Base-by-base conservation (phyloP, 2,329 filamentous ascomycete genomes). In the Alternaria sp. region DNA sequence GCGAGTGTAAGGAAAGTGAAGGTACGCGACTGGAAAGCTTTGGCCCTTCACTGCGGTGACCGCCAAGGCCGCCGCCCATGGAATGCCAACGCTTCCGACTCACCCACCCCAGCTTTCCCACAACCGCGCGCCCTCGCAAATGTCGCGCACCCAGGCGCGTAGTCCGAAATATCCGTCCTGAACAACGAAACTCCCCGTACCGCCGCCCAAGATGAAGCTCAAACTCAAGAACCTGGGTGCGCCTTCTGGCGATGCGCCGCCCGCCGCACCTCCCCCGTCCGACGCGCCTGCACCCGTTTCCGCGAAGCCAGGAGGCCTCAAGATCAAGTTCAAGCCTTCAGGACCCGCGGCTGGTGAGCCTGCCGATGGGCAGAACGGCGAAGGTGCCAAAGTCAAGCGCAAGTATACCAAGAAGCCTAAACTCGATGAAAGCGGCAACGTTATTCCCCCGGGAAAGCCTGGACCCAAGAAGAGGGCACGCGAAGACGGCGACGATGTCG, bases 381-480 rank as follows among this genome's bases (percentile, higher is more conserved):
- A 65, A 81, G 61, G 72, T n/a, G 67, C 73, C 67, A 72, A 82
- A 65, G 74, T 72, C 55, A 83, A 83, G 75, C 80, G 81, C 60
- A 79, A 82, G 54, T 82, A 82, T 70, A 79, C 71, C 43, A 82
- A 80, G 72, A 82, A 83, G 65, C 64, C 74, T 47, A 80, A 79
- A 62, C 58, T 67, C 33, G 78, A 78, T 58, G 73, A 73, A 25
- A 68, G 71, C 60, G 75, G 74, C 41, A 68, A 75, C 45, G 66
- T 71, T 12, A 53, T 75, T 12, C 58, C 64, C 5, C 51, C 70
- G 23, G 61, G 65, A 67, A 77, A 81, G 61, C 64, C 70, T 58
- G 71, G 64, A 26, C 62, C 68, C 0, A 77, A 75, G 71, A 81
- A 81, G 69, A 64, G 80, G 53, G 64, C 77, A 64, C 74, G 77